These are phyloP conservation scores for Benincasa hispida DNA, from an alignment of 306 rosid genomes.

Conservation along the genomic window DNA sequence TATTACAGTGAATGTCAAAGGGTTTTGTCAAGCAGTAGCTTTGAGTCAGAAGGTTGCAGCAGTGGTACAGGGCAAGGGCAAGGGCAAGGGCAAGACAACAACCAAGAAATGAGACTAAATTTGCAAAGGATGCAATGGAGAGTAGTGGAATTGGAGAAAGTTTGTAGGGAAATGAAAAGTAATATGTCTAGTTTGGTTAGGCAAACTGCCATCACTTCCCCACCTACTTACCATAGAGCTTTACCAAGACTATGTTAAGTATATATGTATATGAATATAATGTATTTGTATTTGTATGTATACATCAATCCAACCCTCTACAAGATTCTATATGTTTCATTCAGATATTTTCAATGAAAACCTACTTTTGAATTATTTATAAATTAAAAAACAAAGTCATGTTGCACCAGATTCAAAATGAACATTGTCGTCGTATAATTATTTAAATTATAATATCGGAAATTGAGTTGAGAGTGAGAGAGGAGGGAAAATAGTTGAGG, in stretches of 20 bases:
- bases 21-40: conserved; percentile 38
- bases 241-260: conserved; percentile 40
- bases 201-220: conserved; percentile 19
- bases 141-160: conserved; percentile 53
- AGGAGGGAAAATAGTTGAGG: neutral
- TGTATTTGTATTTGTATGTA: neutral
- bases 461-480: neutral
- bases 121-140: conserved; percentile 46
- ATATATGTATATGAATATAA: neutral
- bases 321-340: neutral
- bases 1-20: neutral
- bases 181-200: conserved; percentile 38
- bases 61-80: neutral
- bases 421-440: neutral
- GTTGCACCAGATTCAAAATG: neutral
- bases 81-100: conserved; percentile 22
- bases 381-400: neutral
- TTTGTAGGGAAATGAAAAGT: conserved; percentile 45
- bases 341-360: neutral
- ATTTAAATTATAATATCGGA: too few species aligned
- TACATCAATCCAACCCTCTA: neutral
- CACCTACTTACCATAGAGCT: conserved; percentile 23
- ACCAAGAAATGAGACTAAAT: conserved; percentile 18
- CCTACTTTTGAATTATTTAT: too few species aligned
- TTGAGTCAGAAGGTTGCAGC: conserved; percentile 4